Evolutionary conservation across 352 stramenopile genomes (phyloP), one percentile per base, ranked within the genome.

Genomic region (Salisapilia sapeloensis): DNA sequence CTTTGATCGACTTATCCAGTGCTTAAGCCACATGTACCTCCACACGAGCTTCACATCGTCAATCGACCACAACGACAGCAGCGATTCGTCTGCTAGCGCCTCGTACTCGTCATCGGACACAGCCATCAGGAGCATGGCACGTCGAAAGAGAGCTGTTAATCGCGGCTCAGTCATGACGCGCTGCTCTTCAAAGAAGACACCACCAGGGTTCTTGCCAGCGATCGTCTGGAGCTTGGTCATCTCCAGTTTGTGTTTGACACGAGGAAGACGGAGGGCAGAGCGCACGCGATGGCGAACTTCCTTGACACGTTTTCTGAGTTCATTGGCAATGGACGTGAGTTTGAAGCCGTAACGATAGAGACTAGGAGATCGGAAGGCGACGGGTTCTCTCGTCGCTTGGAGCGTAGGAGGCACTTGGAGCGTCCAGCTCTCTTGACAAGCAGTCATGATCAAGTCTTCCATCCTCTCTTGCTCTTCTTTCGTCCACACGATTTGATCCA

Each of bases 1-100:
- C n/a, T n/a, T 77, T 8, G 74, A 60, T 13, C 63, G 54, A 13
- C 86, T 71, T 32, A 90, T 90, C 74, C 74, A 90, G 24, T 80
- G 79, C 20, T 79, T 79, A 7, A 90, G 48, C 70, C 70, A 90
- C 3, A 90, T 34, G 29, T 86, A 86, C 16, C 74, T 58, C 74
- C 74, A 90, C 26, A 90, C 66, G 6, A 80, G 40, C 17, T 65
- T 57, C 33, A 90, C 79, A 21, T 90, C 70, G 8, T 72, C 41
- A 4, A 60, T 55, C 2, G 38, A 63, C 74, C 74, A 90, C 20
- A 65, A 66, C n/a, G 63, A 76, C n/a, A 86, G 79, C 14, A 90
- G 46, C 32, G 84, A 63, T 43, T 90, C 74, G 17, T 70, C 74
- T 0, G 84, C 69, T 15, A 90, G 52, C 6, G 72, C 65, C 10